These are phyloP conservation scores for Phytophthora cryptogea DNA, from an alignment of 352 stramenopile species.

Conservation along the genomic window DNA sequence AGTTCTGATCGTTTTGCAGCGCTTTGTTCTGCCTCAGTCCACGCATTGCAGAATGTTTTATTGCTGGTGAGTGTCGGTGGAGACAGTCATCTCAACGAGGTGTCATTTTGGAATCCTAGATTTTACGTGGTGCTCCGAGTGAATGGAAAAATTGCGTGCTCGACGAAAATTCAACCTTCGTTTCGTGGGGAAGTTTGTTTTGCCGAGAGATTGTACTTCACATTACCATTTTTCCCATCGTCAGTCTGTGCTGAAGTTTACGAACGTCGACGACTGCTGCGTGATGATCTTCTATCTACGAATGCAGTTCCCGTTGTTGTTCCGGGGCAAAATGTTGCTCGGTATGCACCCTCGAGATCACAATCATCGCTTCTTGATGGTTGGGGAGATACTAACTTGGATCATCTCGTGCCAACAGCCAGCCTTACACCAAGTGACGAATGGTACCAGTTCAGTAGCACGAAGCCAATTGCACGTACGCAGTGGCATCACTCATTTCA, in stretches of 20 bases:
- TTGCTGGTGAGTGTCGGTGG: slow-evolving; percentile 10
- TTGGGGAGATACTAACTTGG: slow-evolving; percentile 10
- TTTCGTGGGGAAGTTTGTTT: slow-evolving; percentile 47
- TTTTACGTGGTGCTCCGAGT: slow-evolving; percentile 49
- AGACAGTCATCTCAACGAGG: slow-evolving; percentile 2
- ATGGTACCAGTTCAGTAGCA: slow-evolving; percentile 81
- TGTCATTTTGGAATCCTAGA: slow-evolving; percentile 27
- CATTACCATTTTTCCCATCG: slow-evolving; percentile 53
- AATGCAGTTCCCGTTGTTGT: slow-evolving; percentile 53
- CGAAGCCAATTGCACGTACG: slow-evolving; percentile 37
- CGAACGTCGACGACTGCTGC: slow-evolving; percentile 39
- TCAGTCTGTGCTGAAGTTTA: slow-evolving; percentile 53
- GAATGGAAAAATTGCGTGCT: slow-evolving; percentile 47
- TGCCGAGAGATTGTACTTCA: slow-evolving; percentile 50
- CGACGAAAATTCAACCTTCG: slow-evolving; percentile 32
- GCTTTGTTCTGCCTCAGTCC: slow-evolving; percentile 9
- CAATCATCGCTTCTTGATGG: neutral
- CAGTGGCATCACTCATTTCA: slow-evolving; percentile 67
- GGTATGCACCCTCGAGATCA: slow-evolving; percentile 6
- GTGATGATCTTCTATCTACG: slow-evolving; percentile 55
- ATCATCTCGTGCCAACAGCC: slow-evolving; percentile 34
- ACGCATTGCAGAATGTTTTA: slow-evolving; percentile 27
- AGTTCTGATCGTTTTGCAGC: slow-evolving; percentile 25
- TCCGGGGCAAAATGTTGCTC: slow-evolving; percentile 40
- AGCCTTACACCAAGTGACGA: slow-evolving; percentile 59